phyloP scores from a whole-genome alignment of 2,329 filamentous ascomycete species.

The Colletotrichum salicis region DNA sequence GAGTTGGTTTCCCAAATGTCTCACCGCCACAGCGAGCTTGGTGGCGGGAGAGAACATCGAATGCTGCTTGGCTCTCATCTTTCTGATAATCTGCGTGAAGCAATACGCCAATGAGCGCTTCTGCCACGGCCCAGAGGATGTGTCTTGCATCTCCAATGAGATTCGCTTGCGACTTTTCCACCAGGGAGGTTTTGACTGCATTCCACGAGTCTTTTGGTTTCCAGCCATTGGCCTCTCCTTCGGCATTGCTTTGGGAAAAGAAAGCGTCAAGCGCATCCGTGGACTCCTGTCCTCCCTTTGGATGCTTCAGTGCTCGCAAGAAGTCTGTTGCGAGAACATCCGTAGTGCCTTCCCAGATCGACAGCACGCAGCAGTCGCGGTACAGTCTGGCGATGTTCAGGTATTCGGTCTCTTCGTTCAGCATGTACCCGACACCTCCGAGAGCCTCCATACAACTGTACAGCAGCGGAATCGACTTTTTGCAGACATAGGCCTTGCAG shows the following conservation, averaged over 20 bases:
- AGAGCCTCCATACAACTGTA: constrained; percentile 71
- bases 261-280: constrained; percentile 57
- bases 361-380: constrained; percentile 71
- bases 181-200: constrained; percentile 49
- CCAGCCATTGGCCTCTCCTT: constrained; percentile 37
- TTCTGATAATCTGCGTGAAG: constrained; percentile 52
- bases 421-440: constrained; percentile 74
- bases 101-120: constrained; percentile 56
- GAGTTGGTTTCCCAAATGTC: background rate
- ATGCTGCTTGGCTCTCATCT: constrained; percentile 48
- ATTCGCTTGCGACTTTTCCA: constrained; percentile 45
- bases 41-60: constrained; percentile 48
- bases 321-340: constrained; percentile 67
- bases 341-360: constrained; percentile 80
- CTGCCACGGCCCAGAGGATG: constrained; percentile 55
- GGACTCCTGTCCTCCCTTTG: constrained; percentile 48
- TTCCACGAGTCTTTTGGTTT: constrained; percentile 51
- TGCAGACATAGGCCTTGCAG: constrained; percentile 68
- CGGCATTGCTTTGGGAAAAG: constrained; percentile 38
- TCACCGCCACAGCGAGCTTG: constrained; percentile 36
- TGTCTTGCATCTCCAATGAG: constrained; percentile 59
- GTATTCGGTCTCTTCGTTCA: constrained; percentile 70
- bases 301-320: constrained; percentile 56
- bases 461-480: constrained; percentile 59
- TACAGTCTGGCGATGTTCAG: constrained; percentile 72